phyloP scores from a whole-genome alignment of 164 flowering plant species.

The Buxus sempervirens region DNA sequence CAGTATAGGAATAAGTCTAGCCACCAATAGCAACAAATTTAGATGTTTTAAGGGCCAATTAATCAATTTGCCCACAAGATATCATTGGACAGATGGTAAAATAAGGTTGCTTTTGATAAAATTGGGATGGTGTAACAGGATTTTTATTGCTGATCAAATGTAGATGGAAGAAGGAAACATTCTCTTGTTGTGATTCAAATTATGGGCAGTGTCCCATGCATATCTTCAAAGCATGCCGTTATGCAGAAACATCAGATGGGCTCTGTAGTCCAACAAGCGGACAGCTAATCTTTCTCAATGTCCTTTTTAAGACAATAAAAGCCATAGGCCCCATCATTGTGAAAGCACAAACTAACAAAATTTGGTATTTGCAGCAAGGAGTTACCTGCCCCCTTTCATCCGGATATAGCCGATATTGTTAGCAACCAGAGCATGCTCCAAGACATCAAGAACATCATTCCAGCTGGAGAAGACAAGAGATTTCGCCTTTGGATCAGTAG shows the following conservation, averaged over 20 bases:
- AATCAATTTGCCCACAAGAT: background rate
- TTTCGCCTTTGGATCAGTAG: conserved; percentile 67
- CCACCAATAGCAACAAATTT: background rate
- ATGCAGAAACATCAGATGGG: background rate
- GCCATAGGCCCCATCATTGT: too few species aligned
- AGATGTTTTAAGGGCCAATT: background rate
- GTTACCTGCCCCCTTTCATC: conserved; percentile 98
- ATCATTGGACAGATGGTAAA: conserved; percentile 1
- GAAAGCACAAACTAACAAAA: background rate
- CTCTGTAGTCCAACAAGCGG: background rate
- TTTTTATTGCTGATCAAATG: too few species aligned
- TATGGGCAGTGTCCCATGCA: background rate
- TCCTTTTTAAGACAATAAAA: background rate
- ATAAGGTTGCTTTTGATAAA: background rate
- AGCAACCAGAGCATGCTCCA: conserved; percentile 74
- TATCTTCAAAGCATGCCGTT: background rate
- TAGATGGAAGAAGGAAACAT: too few species aligned
- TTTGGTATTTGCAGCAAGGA: too few species aligned
- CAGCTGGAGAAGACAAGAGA: conserved; percentile 92
- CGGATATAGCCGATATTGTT: conserved; percentile 55
- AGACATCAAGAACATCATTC: conserved; percentile 93
- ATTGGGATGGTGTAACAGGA: background rate
- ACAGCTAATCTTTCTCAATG: background rate
- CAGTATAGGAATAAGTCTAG: background rate
- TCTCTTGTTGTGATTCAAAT: background rate